Base-by-base conservation (phyloP, 2,329 filamentous ascomycete genomes). In the Leptographium galeiforme region DNA sequence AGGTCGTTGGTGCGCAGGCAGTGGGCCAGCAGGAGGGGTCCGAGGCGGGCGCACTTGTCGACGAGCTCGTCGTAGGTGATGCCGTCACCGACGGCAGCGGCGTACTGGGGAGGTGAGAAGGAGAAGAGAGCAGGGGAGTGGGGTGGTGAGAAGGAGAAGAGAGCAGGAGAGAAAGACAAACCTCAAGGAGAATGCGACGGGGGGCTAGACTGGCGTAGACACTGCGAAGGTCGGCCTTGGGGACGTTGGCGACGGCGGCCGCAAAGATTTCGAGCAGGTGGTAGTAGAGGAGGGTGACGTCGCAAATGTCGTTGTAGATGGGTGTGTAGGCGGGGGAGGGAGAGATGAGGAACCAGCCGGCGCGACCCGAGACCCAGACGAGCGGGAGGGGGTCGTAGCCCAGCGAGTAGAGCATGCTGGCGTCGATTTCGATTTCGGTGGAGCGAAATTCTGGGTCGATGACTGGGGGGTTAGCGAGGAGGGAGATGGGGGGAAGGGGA, bases 291-390 rank as follows among this genome's bases (percentile, higher is more conserved):
- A 73, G 71, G 13, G 85, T 76, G 2, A 79, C 82, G 62, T 85
- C 74, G 51, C 76, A 72, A 72, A 85, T 85, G 48, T 74, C 70
- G 34, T 74, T 66, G 64, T 77, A 82, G 33, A 79, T 78, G 7
- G 66, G 60, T 50, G 68, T 67, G 63, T 87, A 89, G 2, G 67
- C 64, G 11, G 69, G 62, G n/a, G 76, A 70, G 1, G 85, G 83
- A 36, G 70, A 70, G 44, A 89, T 74, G 61, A 83, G 77, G 62
- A 80, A 87, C 82, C 84, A 88, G 46, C 83, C 84, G 13, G 81
- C 76, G 52, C 71, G 64, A 40, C 81, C 81, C 34, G 74, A 71
- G 1, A 83, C 80, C 85, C 85, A 89, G 34, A 86, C 69, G n/a
- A 77, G 71, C 5, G 78, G 72, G 18, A 72, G 70, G 0, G 73